Percentiles rank a stretch among this genome's conserved stretches.
These are phyloP conservation scores for Chlorella sorokiniana DNA, from an alignment of 139 green algal species.

Conservation along the genomic window DNA sequence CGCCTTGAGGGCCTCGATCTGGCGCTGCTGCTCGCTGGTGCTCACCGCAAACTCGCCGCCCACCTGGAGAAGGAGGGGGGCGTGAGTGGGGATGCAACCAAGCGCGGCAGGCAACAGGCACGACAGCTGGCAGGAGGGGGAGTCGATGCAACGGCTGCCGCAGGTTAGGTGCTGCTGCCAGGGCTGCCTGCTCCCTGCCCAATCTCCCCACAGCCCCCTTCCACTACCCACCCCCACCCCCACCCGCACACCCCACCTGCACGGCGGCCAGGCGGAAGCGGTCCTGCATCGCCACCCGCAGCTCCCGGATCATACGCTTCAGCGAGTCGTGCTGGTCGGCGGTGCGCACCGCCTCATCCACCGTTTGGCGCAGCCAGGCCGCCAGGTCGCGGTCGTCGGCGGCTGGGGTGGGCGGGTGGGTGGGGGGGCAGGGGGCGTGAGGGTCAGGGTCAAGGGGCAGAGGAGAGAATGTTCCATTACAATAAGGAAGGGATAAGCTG, in stretches of 20 bases:
- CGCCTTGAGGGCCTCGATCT: conserved; percentile 70
- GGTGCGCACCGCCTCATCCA: conserved; percentile 71
- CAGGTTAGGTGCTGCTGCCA: background rate
- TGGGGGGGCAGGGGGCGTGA: background rate
- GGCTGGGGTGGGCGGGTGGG: background rate
- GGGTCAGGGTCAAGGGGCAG: too few relatives aligned
- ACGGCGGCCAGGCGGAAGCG: conserved; percentile 68
- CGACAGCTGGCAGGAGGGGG: background rate
- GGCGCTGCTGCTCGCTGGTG: conserved; percentile 64
- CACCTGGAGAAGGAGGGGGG: conserved; percentile 45
- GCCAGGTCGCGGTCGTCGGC: conserved; percentile 50
- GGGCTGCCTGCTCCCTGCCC: background rate
- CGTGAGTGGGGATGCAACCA: background rate
- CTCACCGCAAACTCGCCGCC: conserved; percentile 69
- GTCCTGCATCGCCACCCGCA: conserved; percentile 63
- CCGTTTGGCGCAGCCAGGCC: conserved; percentile 69
- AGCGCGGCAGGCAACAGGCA: too few relatives aligned
- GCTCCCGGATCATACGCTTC: conserved; percentile 63
- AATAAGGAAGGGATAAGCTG: background rate
- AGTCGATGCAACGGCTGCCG: background rate
- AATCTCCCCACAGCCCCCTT: background rate
- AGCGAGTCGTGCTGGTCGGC: conserved; percentile 77
- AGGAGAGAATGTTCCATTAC: background rate
- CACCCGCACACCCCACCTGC: conserved; percentile 64
- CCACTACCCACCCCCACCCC: background rate